Evolutionary conservation across 345 rosid genomes (phyloP).

Genomic region (Gossypium mustelinum): DNA sequence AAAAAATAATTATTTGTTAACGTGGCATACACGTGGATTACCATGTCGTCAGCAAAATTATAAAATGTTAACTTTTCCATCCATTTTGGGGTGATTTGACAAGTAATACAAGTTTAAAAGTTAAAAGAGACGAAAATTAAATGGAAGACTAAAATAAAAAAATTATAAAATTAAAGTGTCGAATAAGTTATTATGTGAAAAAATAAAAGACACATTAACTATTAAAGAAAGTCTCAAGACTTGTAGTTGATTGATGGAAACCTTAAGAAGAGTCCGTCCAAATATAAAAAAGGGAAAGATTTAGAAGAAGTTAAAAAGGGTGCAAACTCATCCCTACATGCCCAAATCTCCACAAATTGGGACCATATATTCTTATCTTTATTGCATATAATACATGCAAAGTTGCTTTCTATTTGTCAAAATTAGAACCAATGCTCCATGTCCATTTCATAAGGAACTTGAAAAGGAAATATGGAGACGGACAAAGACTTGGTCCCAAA

Average conservation of each 20-base stretch:
- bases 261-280: conserved; percentile 5
- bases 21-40: too few relatives aligned
- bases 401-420: conserved; percentile 13
- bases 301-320: conserved; percentile 7
- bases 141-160: too few relatives aligned
- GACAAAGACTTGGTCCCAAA: conserved; percentile 1
- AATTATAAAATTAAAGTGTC: too few relatives aligned
- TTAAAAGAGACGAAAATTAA: too few relatives aligned
- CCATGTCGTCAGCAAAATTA: too few relatives aligned
- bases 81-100: too few relatives aligned
- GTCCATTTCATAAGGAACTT: background rate
- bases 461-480: background rate
- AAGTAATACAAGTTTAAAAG: too few relatives aligned
- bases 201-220: too few relatives aligned
- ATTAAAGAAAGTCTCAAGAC: too few relatives aligned
- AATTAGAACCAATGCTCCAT: conserved; percentile 2
- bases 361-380: conserved; percentile 28
- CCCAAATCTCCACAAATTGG: conserved; percentile 13
- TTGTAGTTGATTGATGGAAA: background rate
- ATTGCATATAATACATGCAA: conserved; percentile 9
- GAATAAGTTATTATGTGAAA: too few relatives aligned
- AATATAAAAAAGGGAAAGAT: background rate
- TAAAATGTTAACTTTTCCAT: too few relatives aligned
- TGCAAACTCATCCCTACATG: conserved; percentile 16
- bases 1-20: too few relatives aligned